phyloP scores from a whole-genome alignment of 2,329 filamentous ascomycete genomes.

The Ophiostoma ulmi region DNA sequence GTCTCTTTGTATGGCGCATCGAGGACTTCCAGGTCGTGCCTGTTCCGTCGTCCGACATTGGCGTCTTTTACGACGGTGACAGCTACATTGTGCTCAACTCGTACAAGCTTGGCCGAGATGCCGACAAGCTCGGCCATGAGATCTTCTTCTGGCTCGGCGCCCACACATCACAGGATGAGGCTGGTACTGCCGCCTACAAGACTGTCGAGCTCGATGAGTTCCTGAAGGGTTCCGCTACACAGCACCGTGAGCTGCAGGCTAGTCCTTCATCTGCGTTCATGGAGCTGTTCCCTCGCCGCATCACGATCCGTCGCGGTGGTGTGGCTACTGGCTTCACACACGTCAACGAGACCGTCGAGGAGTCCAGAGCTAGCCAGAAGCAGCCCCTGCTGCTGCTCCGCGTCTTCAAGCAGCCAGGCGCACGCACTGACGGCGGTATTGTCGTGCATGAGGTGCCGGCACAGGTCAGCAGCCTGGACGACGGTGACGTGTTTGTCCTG shows the following conservation, averaged over 20 bases:
- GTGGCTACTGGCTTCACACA: conserved; percentile 59
- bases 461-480: conserved; percentile 57
- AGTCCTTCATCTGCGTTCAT: conserved; percentile 57
- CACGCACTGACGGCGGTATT: conserved; percentile 38
- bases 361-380: conserved; percentile 29
- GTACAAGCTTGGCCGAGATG: conserved; percentile 32
- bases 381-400: conserved; percentile 51
- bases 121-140: conserved; percentile 49
- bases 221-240: conserved; percentile 54
- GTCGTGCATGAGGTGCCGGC: conserved; percentile 54
- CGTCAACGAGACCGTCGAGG: conserved; percentile 46
- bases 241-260: conserved; percentile 60
- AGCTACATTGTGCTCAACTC: conserved; percentile 63
- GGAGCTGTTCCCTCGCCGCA: conserved; percentile 50
- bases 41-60: conserved; percentile 53
- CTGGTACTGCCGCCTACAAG: conserved; percentile 64
- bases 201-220: conserved; percentile 67
- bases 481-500: conserved; percentile 61
- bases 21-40: conserved; percentile 61
- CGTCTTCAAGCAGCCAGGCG: conserved; percentile 51
- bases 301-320: conserved; percentile 57
- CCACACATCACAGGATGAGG: conserved; percentile 63
- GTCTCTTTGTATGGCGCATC: conserved; percentile 61
- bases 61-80: conserved; percentile 62
- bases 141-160: conserved; percentile 66